A percentile compares a stretch with the other conserved stretches of the same genome.
phyloP scores from a whole-genome alignment of 2,329 filamentous ascomycete genomes.

The Westerdykella ornata region DNA sequence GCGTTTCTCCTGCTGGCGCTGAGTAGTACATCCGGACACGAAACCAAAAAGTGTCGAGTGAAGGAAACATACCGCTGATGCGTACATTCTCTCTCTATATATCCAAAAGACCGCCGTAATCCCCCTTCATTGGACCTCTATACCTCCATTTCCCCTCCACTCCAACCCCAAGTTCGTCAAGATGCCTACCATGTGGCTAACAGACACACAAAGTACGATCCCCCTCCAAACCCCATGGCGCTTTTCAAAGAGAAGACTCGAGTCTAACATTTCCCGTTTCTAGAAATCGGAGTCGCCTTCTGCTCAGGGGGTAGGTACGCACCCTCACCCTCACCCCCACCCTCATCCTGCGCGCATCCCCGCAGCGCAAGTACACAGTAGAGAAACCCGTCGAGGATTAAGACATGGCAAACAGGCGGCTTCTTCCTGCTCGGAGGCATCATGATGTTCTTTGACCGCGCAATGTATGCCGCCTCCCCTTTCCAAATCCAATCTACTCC shows the following conservation, averaged over 20 bases:
- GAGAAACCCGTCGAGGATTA: constrained; percentile 2
- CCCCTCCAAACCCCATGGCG: constrained; percentile 4
- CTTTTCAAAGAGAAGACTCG: constrained; percentile 15
- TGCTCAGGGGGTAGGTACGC: constrained; percentile 83
- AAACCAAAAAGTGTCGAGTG: constrained; percentile 16
- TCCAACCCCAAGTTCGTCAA: constrained; percentile 11
- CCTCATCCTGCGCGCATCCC: neutral
- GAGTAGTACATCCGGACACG: constrained; percentile 28
- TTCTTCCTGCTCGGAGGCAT: constrained; percentile 94
- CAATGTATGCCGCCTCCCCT: constrained; percentile 59
- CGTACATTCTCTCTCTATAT: neutral
- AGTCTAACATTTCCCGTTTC: constrained; percentile 12
- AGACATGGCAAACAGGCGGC: constrained; percentile 55
- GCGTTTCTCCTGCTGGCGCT: constrained; percentile 7
- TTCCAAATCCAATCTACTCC: neutral
- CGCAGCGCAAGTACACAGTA: too few species aligned
- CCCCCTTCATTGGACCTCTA: neutral
- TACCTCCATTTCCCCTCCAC: neutral
- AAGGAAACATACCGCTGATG: neutral
- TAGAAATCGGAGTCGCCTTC: constrained; percentile 95
- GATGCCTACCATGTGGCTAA: constrained; percentile 89
- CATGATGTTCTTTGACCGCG: constrained; percentile 94
- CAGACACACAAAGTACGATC: constrained; percentile 83
- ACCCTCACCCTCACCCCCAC: constrained; percentile 2
- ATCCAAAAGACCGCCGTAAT: neutral